Percentiles rank a stretch among this genome's conserved stretches.
Conservation (phyloP, 192 early-diverging fungal genomes). For the Coemansia erecta region DNA sequence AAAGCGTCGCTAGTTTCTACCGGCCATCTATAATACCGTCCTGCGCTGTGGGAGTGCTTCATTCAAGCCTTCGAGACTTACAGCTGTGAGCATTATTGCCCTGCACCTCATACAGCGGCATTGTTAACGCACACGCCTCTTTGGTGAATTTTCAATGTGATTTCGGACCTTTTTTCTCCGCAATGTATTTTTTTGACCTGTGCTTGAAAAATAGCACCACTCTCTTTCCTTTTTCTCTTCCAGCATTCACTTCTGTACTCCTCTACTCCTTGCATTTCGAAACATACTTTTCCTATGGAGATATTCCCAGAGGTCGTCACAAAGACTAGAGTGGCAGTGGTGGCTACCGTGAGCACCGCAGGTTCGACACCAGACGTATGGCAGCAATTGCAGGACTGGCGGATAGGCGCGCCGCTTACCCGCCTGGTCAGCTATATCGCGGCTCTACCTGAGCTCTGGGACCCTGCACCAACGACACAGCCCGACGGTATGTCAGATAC, state of each 20-base stretch:
- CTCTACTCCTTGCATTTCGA: background rate
- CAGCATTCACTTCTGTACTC: background rate
- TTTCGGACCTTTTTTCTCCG: background rate
- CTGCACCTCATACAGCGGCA: background rate
- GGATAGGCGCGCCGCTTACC: constrained; percentile 19
- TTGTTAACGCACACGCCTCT: no score
- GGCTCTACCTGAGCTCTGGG: constrained; percentile 16
- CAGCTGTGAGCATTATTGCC: no score
- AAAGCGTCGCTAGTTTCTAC: no score
- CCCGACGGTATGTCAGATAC: background rate
- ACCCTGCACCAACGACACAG: constrained; percentile 2
- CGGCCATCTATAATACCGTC: no score
- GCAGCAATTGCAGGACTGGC: constrained; percentile 46
- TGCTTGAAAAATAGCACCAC: background rate
- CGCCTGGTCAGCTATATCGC: constrained; percentile 19
- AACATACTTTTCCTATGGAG: background rate
- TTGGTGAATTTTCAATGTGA: background rate
- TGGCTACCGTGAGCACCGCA: constrained; percentile 9
- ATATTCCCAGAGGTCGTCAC: background rate
- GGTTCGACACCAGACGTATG: constrained; percentile 37
- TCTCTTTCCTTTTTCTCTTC: background rate
- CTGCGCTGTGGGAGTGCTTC: no score
- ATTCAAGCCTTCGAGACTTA: no score
- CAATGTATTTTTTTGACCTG: background rate
- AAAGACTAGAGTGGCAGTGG: background rate